Evolutionary conservation across 176 grass and related monocot genomes (phyloP).

Genomic region (Cocos nucifera): DNA sequence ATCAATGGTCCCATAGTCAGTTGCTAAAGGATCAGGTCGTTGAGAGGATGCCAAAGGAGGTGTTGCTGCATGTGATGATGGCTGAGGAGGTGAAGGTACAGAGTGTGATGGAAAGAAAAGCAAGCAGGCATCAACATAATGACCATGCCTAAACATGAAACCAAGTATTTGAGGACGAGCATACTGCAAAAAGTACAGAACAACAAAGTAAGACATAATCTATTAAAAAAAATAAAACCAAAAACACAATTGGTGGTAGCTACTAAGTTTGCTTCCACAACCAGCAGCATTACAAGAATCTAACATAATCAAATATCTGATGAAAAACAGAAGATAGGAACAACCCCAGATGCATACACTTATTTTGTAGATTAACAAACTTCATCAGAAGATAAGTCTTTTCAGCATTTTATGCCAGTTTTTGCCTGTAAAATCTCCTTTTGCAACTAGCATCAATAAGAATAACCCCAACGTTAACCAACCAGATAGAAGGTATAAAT

Average conservation of each 20-base stretch:
- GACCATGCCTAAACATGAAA: conserved; percentile 97
- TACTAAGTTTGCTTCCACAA: background rate
- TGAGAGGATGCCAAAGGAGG: conserved; percentile 41
- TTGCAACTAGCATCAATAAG: no score
- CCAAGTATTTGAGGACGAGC: conserved; percentile 62
- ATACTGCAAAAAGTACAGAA: conserved; percentile 38
- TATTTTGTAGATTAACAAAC: no score
- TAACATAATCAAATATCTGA: no score
- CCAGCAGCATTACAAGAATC: no score
- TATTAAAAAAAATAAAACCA: conserved; percentile 10
- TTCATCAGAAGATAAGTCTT: no score
- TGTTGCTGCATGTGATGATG: conserved; percentile 30
- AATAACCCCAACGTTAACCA: no score
- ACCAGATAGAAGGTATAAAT: no score
- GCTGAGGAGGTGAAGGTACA: conserved; percentile 21
- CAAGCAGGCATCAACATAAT: conserved; percentile 73
- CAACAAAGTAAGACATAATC: background rate
- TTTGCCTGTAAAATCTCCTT: no score
- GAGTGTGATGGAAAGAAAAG: conserved; percentile 62
- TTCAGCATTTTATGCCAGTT: no score
- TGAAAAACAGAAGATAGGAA: no score
- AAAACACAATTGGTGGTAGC: conserved; percentile 11
- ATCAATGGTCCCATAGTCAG: conserved; percentile 88
- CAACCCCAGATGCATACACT: no score
- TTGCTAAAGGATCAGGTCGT: conserved; percentile 68